Evolutionary conservation across 164 flowering plant species (phyloP), one percentile per base, ranked within the genome.

Genomic region (Amborella trichopoda): DNA sequence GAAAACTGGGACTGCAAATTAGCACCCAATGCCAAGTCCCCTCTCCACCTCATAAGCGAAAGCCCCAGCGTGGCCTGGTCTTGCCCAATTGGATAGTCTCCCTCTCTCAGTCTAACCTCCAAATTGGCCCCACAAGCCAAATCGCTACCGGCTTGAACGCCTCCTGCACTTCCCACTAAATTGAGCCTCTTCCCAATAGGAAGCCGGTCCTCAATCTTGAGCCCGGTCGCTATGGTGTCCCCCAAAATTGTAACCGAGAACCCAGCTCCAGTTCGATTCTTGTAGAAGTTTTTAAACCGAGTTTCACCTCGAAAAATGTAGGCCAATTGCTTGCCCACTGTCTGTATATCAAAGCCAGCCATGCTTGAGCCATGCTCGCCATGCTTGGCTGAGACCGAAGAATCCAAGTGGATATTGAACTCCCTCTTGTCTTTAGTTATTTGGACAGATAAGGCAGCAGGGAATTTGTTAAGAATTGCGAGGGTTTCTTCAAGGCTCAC

Each of bases 371-470:
- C 81, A 28, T 62, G 74, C 44, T 80, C 93, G 10, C 90, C 89
- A 50, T 77, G 79, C 63, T 83, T 90, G 38, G 87, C 77, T 2
- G 90, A 54, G 38, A 81, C 63, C 0, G 94, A 76, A 23, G 98
- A 91, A 53, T 91, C 96, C 57, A 91, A 61, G 53, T 82, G 94
- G 64, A 91, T 58, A 58, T 65, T 91, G 72, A 91, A 91, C 46
- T 87, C 98, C 53, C 80, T 80, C 75, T 91, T 91, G 40, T 87
- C 98, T 66, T 91, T 91, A 0, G 94, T 81, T 44, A 91, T 56
- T 56, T 91, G 98, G 39, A 77, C 67, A 10, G 80, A 54, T 37
- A 76, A 56, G 28, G 73, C 71, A 25, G 75, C 75, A 2, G 98
- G 94, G 49, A 76, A 83, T 22, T 46, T 68, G 36, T 62, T 61